Evolutionary conservation across 108 stramenopile species (phyloP).

Genomic region (Pseudonitzschia multiseries): DNA sequence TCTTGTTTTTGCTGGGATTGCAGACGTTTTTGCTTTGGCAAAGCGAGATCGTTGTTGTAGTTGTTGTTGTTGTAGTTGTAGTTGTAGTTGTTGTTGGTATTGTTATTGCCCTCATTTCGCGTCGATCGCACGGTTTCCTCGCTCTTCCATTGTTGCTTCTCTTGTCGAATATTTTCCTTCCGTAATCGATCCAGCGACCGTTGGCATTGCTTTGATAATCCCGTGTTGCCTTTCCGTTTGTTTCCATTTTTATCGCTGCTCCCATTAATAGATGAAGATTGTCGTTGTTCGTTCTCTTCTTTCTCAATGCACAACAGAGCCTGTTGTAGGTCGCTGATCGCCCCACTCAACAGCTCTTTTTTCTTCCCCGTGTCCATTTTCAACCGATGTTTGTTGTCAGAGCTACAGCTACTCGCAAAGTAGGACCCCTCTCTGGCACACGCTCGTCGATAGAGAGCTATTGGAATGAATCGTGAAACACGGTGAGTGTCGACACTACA

Average conservation of each 20-base stretch:
- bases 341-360: conserved; percentile 11
- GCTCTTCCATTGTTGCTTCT: conserved; percentile 3
- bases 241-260: background rate
- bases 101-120: background rate
- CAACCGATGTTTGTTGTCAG: background rate
- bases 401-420: background rate
- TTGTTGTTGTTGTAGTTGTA: background rate
- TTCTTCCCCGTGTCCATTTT: background rate
- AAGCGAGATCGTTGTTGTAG: background rate
- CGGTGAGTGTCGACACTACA: background rate
- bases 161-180: conserved; percentile 5
- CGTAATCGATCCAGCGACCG: conserved; percentile 6
- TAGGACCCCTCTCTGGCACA: conserved; percentile 37
- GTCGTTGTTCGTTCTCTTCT: conserved; percentile 7
- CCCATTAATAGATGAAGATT: background rate
- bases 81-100: background rate
- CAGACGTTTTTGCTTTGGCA: background rate
- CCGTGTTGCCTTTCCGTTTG: background rate
- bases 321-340: conserved; percentile 35
- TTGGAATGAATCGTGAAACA: background rate
- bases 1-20: conserved; percentile 28
- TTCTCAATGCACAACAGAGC: conserved; percentile 26
- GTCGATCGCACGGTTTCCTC: background rate
- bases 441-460: conserved; percentile 41
- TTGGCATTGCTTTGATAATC: background rate